Conservation (phyloP, 352 stramenopile species). For the Globisporangium nodosum region DNA sequence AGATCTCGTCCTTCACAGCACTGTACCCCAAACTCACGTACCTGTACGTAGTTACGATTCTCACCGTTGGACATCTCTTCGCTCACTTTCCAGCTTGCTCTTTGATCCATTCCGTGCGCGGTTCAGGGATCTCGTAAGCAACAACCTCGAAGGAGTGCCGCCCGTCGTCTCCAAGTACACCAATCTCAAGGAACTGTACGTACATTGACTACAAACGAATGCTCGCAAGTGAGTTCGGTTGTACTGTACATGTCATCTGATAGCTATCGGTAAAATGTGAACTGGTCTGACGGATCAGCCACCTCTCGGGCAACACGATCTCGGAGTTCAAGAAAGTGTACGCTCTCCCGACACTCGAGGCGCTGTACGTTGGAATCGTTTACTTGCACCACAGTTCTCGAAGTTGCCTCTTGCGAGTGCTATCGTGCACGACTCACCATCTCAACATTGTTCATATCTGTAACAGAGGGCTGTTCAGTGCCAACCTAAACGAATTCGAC, state of each 20-base stretch:
- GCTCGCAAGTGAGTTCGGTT: no score
- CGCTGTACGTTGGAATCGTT: constrained; percentile 3
- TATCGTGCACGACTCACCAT: no score
- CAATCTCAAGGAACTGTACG: not conserved
- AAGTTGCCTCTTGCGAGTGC: not conserved
- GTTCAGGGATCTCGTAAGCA: constrained; percentile 5
- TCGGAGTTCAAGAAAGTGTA: not conserved
- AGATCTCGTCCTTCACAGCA: constrained; percentile 1
- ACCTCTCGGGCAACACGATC: constrained; percentile 2
- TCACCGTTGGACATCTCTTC: no score
- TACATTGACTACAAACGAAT: no score
- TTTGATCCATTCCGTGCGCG: no score
- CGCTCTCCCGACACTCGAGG: not conserved
- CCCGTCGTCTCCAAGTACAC: constrained; percentile 1
- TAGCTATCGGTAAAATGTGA: no score
- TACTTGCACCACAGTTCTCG: no score
- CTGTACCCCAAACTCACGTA: constrained; percentile 5
- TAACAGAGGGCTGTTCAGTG: not conserved
- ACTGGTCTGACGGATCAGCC: no score
- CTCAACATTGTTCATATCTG: no score
- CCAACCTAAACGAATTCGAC: not conserved
- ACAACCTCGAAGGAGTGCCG: constrained; percentile 1
- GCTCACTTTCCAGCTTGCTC: no score
- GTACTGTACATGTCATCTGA: no score
- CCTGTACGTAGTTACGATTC: constrained; percentile 8